Conservation (phyloP, 805 yeast genomes). For the Candida corydali region DNA sequence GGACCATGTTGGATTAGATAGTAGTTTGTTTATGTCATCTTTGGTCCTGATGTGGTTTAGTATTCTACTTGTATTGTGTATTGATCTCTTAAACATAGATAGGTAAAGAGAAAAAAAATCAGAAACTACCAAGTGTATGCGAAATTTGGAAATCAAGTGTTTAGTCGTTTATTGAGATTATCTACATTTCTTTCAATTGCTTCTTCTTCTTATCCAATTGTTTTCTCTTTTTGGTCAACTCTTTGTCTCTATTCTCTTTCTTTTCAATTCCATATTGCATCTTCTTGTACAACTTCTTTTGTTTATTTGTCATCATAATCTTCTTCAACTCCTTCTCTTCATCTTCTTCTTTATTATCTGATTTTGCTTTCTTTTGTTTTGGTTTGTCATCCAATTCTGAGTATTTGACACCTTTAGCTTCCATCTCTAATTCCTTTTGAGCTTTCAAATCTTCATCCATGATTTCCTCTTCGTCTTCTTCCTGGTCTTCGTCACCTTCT, state of each 20-base stretch:
- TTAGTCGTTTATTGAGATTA: too few species aligned
- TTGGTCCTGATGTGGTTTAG: conserved; percentile 1
- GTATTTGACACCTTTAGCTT: conserved; percentile 76
- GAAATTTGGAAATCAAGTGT: too few species aligned
- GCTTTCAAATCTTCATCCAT: conserved; percentile 65
- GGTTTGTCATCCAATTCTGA: conserved; percentile 45
- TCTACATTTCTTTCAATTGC: conserved; percentile 23
- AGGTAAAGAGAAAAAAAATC: too few species aligned
- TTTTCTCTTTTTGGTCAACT: conserved; percentile 63
- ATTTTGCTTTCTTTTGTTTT: conserved; percentile 27
- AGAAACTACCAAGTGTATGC: background rate
- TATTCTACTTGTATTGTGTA: background rate
- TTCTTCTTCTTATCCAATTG: conserved; percentile 62
- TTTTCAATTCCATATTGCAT: conserved; percentile 88
- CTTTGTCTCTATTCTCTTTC: conserved; percentile 73
- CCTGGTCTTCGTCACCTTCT: conserved; percentile 46
- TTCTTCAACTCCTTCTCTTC: conserved; percentile 89
- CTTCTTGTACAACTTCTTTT: conserved; percentile 88
- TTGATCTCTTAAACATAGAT: conserved; percentile 3
- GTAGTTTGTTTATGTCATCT: conserved; percentile 8
- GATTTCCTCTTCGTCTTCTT: conserved; percentile 46
- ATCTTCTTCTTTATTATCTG: conserved; percentile 43
- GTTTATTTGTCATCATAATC: conserved; percentile 98
- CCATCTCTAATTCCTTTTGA: conserved; percentile 79
- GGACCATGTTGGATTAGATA: conserved; percentile 15